These are phyloP conservation scores for Paramecium pentaurelia DNA, from an alignment of 73 alveolate genomes.

Conservation along the genomic window DNA sequence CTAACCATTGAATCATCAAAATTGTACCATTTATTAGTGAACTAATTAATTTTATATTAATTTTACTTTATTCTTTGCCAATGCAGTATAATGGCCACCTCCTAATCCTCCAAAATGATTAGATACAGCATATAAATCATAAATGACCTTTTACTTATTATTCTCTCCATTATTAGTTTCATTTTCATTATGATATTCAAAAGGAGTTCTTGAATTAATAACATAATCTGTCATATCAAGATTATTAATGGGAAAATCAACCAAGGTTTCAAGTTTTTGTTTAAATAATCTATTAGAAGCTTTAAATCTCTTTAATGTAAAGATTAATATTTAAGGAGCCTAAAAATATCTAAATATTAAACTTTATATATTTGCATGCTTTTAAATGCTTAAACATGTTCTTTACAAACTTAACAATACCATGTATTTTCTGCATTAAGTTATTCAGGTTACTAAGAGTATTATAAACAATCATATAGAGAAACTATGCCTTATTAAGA, in stretches of 20 bases:
- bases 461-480: constrained; percentile 18
- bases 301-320: constrained; percentile 82
- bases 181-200: constrained; percentile 41
- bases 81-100: constrained; percentile 85
- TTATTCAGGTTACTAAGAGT: constrained; percentile 65
- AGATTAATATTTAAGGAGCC: constrained; percentile 83
- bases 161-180: constrained; percentile 13
- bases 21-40: neutral
- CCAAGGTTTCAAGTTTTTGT: constrained; percentile 70
- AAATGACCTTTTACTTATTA: neutral
- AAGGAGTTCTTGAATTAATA: constrained; percentile 49
- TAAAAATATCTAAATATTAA: neutral
- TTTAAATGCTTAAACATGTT: constrained; percentile 81
- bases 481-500: neutral
- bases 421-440: constrained; percentile 83
- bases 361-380: constrained; percentile 41
- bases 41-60: neutral
- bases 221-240: constrained; percentile 65
- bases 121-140: constrained; percentile 78
- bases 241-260: constrained; percentile 68
- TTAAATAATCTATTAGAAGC: constrained; percentile 64
- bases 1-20: neutral
- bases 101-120: constrained; percentile 73
- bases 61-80: constrained; percentile 64
- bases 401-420: constrained; percentile 88